phyloP scores from a whole-genome alignment of 2,329 filamentous ascomycete species.

The Venturia oleaginea region DNA sequence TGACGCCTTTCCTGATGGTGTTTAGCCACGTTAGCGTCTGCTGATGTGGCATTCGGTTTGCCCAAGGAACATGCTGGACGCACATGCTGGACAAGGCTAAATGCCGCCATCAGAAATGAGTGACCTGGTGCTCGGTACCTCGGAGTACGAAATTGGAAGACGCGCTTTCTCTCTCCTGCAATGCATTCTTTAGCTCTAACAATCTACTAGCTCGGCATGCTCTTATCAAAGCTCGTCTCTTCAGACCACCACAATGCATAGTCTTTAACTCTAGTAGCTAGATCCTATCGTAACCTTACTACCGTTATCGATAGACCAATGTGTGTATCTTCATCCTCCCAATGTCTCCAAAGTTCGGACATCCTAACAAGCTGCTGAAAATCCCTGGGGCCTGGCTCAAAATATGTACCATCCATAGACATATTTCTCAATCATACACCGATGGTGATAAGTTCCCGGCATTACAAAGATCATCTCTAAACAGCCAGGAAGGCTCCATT shows the following conservation, averaged over 20 bases:
- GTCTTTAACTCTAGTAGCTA: neutral
- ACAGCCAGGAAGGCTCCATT: neutral
- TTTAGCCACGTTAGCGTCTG: neutral
- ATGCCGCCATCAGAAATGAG: neutral
- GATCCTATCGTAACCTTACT: neutral
- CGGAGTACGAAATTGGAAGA: neutral
- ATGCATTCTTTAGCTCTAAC: neutral
- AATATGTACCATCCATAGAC: no score
- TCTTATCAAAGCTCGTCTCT: neutral
- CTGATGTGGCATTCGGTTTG: neutral
- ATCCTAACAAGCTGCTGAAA: neutral
- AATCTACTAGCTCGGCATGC: neutral
- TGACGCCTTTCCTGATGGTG: neutral
- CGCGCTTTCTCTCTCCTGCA: neutral
- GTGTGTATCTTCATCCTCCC: neutral
- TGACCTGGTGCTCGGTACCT: neutral
- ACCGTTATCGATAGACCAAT: neutral
- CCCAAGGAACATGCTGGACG: neutral
- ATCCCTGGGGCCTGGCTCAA: neutral
- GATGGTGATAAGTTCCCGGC: neutral
- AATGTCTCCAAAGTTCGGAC: neutral
- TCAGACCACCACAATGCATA: neutral
- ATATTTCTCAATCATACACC: neutral
- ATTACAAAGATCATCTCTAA: neutral
- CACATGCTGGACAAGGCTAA: slow-evolving; percentile 2